Base-by-base conservation (phyloP, 768 basidiomycete species). In the Mrakia hoshinonis region DNA sequence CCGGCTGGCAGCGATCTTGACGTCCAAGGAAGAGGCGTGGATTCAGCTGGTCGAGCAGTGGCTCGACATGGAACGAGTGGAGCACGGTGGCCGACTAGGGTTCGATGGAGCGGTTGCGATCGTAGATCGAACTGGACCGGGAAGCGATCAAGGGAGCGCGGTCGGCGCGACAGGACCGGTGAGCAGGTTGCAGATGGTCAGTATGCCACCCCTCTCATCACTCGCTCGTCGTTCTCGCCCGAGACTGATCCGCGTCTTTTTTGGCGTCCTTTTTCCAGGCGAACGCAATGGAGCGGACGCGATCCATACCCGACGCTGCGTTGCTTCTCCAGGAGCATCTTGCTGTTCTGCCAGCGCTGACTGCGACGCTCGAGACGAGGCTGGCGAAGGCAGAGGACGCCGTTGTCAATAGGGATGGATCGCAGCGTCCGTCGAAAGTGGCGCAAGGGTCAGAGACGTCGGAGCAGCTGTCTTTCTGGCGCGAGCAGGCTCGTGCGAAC, bases 301-400 rank as follows among this genome's bases (percentile, higher is more conserved):
- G n/a, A 10, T 61, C 58, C 18, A 3, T 61, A 4, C 58, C 58
- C 22, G 58, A 31, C 3, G 58, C 58, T n/a, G 58, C 58, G 4
- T 36, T 31, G 34, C 58, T 61, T 31, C 15, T 61, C 22, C 11
- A 61, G 58, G 58, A 61, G 36, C 58, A 61, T 12, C 58, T 61
- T n/a, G 36, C 31, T 22, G 31, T 31, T 10, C 58, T 61, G 4
- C 34, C 58, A 22, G 31, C 36, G 1, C 34, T 61, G 31, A 15
- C 36, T 4, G 58, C 34, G 0, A 34, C 58, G 18, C 15, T 22
- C 1, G 20, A 36, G 58, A 38, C 58, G 34, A 31, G 58, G 31
- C 36, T 61, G 18, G 36, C 36, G 18, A 31, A 11, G 9, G 58
- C 58, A 10, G 20, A 61, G 4, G 34, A 34, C 9, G 31, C 58